Base-by-base conservation (phyloP, 768 basidiomycete species). In the Boletus subcaerulescens region DNA sequence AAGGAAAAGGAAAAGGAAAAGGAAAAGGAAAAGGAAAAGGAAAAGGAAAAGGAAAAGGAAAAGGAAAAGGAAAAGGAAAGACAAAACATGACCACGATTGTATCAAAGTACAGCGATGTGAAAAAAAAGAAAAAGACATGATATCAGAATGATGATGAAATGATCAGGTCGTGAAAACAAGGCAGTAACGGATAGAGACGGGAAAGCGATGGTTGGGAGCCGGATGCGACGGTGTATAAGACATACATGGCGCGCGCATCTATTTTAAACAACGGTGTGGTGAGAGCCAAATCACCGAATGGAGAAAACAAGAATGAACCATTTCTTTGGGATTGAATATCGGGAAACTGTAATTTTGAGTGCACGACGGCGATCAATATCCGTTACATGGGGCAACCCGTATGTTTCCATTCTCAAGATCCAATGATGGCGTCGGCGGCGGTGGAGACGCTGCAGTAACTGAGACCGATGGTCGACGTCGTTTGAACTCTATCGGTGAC, bases 401-500 rank as follows among this genome's bases (percentile, higher is more conserved):
- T 56, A 18, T 38, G 50, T 41, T 41, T 41, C 18, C 54, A 33
- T 60, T 50, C 40, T 62, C 57, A 15, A 57, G 55, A 49, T 65
- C 64, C 56, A 59, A 59, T 26, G 53, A 26, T 8, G 62, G 55
- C 18, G 36, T 46, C n/a, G 50, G 55, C 32, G 59, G 56, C 15
- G 68, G 65, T 31, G 68, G 68, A 20, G 70, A 64, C n/a, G 63
- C 52, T 24, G 62, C 58, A 17, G 56, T 56, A 32, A 67, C 53
- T 41, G 68, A 72, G 3, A 70, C 59, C 48, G 72, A 72, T 24
- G 71, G 68, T 42, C 68, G 60, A 44, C 72, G 66, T 44, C 71
- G 70, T 58, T 70, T 71, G 56, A 75, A 59, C 48, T 71, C 71
- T 58, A 71, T 65, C 48, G 72, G 67, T 18, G 60, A 52, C 22